These are phyloP conservation scores for Hyaloscypha variabilis DNA, from an alignment of 495 filamentous ascomycete genomes.

Conservation along the genomic window DNA sequence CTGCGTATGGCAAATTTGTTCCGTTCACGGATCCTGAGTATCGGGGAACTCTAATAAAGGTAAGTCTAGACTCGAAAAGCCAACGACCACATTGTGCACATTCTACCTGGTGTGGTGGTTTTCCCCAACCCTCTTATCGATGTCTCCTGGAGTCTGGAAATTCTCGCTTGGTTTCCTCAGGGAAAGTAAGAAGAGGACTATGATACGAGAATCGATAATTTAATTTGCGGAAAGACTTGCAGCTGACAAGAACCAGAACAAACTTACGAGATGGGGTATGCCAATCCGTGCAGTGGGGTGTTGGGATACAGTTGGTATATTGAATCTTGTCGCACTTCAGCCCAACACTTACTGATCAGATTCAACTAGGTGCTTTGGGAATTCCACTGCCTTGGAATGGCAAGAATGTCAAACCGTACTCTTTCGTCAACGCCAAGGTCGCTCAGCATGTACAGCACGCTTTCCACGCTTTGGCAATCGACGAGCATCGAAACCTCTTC, in stretches of 20 bases:
- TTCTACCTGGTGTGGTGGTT: too few relatives aligned
- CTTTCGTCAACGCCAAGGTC: conserved; percentile 55
- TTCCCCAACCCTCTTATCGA: too few relatives aligned
- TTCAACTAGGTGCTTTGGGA: conserved; percentile 25
- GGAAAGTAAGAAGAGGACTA: too few relatives aligned
- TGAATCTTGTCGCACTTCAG: background rate
- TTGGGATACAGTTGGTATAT: conserved; percentile 58
- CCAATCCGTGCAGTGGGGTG: conserved; percentile 48
- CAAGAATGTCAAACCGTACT: conserved; percentile 28
- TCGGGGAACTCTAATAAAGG: conserved; percentile 18
- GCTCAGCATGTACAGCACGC: conserved; percentile 63
- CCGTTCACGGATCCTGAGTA: conserved; percentile 24
- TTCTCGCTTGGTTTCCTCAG: too few relatives aligned
- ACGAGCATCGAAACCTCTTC: conserved; percentile 67
- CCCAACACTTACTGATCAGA: background rate
- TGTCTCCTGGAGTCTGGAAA: too few relatives aligned
- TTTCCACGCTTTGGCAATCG: conserved; percentile 75
- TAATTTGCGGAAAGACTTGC: background rate
- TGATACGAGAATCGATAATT: too few relatives aligned
- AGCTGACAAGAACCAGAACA: conserved; percentile 14
- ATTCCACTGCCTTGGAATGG: conserved; percentile 19
- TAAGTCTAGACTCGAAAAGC: too few relatives aligned
- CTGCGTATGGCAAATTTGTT: conserved; percentile 12
- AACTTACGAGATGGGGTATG: conserved; percentile 26
- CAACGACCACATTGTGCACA: too few relatives aligned